Conservation (phyloP, 176 grass and related monocot genomes). For the Alloteropsis semialata region DNA sequence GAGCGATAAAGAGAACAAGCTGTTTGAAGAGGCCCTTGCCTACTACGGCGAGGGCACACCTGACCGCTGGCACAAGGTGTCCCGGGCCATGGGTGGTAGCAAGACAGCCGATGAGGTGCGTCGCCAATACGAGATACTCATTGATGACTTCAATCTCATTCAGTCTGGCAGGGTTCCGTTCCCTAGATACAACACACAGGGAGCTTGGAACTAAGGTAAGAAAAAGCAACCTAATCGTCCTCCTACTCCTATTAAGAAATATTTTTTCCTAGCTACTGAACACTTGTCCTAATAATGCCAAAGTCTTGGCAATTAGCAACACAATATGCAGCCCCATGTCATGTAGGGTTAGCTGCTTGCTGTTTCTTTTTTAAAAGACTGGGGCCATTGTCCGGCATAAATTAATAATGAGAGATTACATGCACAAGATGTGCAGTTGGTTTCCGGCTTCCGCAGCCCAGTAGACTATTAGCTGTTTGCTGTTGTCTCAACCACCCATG, state of each 20-base stretch:
- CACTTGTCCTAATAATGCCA: not conserved
- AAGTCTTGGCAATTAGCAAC: not conserved
- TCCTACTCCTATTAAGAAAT: not conserved
- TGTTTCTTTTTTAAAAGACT: too few species aligned
- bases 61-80: constrained; percentile 84
- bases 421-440: too few species aligned
- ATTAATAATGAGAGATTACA: too few species aligned
- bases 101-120: constrained; percentile 82
- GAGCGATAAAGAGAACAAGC: constrained; percentile 77
- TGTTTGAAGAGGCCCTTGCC: constrained; percentile 80
- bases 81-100: constrained; percentile 64
- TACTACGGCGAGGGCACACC: constrained; percentile 68
- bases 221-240: not conserved
- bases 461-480: too few species aligned
- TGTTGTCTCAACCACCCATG: too few species aligned
- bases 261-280: not conserved
- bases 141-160: constrained; percentile 57
- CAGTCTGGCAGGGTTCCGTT: constrained; percentile 50
- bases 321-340: not conserved
- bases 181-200: constrained; percentile 63
- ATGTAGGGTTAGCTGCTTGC: not conserved
- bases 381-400: too few species aligned
- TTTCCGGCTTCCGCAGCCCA: too few species aligned
- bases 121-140: constrained; percentile 63
- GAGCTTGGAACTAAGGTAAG: constrained; percentile 39